Base-by-base conservation (phyloP, 108 stramenopile species). In the Pseudonitzschia pungens region DNA sequence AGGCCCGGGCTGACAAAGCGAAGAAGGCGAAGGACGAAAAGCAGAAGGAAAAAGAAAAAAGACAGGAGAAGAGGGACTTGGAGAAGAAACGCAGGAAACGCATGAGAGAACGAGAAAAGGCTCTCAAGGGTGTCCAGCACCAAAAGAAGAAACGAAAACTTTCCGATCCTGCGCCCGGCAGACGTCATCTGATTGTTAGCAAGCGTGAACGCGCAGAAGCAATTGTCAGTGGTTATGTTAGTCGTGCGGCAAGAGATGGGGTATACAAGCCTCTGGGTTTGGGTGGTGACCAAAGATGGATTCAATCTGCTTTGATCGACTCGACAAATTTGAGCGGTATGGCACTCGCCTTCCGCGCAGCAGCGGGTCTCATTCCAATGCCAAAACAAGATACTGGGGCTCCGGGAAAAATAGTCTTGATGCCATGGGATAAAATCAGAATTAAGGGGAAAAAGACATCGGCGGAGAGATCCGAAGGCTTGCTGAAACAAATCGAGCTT, bases 321-420 rank as follows among this genome's bases (percentile, higher is more conserved):
- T 82, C 89, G 14, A 77, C 82, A 27, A 84, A 91, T 6, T 68
- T 95, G 26, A 79, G 90, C 44, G 90, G 91, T 1, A 88, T 95
- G 87, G 90, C 94, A 20, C 81, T 95, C 36, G 94, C 91, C 16
- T 95, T 95, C 76, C 87, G 94, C 43, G 89, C 85, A 52, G 88
- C 91, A 27, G 87, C 94, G 12, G 94, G 94, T 0, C 86, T 92
- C 36, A 73, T 92, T 44, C 76, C 80, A n/a, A 83, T 90, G 74
- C 73, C 82, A 42, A 82, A 85, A 54, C 66, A 44, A 16, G 86
- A 79, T 55, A 81, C 71, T 32, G 87, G 83, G 9, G 79, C 79
- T 0, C 72, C 83, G 5, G 73, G 73, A n/a, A 45, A 58, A 40
- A 67, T 57, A 10, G 27, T 69, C 10, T 42, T 64, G 36, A 85